These are phyloP conservation scores for Ogataea trehaloabstinens DNA, from an alignment of 805 yeast genomes.

Conservation along the genomic window DNA sequence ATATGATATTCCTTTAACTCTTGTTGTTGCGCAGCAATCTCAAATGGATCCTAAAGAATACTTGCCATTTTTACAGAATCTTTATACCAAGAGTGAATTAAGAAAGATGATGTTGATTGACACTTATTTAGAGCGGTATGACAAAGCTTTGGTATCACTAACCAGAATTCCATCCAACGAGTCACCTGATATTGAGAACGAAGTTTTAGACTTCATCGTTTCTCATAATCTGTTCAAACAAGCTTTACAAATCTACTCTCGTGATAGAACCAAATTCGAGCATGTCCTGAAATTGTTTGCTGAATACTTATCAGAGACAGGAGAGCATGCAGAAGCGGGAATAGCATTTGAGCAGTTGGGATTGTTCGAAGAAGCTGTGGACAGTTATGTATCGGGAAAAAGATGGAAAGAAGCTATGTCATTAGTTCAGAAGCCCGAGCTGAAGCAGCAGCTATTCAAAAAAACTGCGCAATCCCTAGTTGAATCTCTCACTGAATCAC, in stretches of 20 bases:
- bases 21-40: slow-evolving; percentile 89
- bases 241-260: slow-evolving; percentile 63
- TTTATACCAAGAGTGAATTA: slow-evolving; percentile 63
- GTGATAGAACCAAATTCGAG: slow-evolving; percentile 53
- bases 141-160: slow-evolving; percentile 68
- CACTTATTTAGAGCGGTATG: slow-evolving; percentile 64
- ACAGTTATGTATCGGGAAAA: slow-evolving; percentile 64
- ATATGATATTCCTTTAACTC: slow-evolving; percentile 77
- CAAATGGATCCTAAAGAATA: slow-evolving; percentile 98
- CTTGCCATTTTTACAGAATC: slow-evolving; percentile 81
- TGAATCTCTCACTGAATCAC: slow-evolving; percentile 59
- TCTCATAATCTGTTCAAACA: slow-evolving; percentile 65
- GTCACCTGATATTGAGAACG: slow-evolving; percentile 40
- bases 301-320: slow-evolving; percentile 49
- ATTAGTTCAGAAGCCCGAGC: slow-evolving; percentile 44
- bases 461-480: slow-evolving; percentile 62
- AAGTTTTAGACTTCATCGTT: slow-evolving; percentile 66
- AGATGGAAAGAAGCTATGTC: slow-evolving; percentile 85
- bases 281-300: slow-evolving; percentile 63
- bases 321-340: slow-evolving; percentile 73
- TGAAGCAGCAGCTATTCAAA: slow-evolving; percentile 36
- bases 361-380: slow-evolving; percentile 58
- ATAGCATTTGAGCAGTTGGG: slow-evolving; percentile 69
- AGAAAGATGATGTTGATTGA: slow-evolving; percentile 79
- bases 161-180: slow-evolving; percentile 43